Evolutionary conservation across 495 filamentous ascomycete genomes (phyloP), one percentile per base, ranked within the genome.

Genomic region (Aspergillus ostianus): DNA sequence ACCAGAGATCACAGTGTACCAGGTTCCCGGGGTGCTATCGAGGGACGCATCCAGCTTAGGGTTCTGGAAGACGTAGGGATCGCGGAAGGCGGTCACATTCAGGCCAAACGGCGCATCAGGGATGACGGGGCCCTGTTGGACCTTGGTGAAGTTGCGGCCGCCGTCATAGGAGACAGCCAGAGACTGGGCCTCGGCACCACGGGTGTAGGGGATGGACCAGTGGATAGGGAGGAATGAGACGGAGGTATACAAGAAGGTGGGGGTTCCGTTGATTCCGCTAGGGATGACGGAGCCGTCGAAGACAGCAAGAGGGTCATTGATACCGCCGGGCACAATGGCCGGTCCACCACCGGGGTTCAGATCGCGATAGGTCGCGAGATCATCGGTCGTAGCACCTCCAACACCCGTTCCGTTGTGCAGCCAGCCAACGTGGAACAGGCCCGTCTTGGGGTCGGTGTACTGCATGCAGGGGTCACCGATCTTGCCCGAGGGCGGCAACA

Each of bases 271-370:
- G 8, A 67, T 60, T 1, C 65, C 65, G 6, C 44, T 45, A 12
- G 62, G 62, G 45, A 67, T 64, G 48, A 67, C 65, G 0, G 65
- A 62, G 15, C 65, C 65, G 48, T 67, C 65, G 30, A 67, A 67
- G 20, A 65, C 65, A 15, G 62, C 62, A 1, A 67, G 30, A 1
- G 62, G 65, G 41, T 67, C 65, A 23, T 67, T 67, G 17, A 51
- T 59, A 3, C 62, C 65, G 12, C 65, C 65, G 10, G 65, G 58
- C 6, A 56, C 47, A 44, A 67, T 67, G 18, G 55, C 50, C 0
- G 56, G 57, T n/a, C 41, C 46, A 5, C 62, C 65, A 53, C 62
- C 32, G 17, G 58, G 18, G 19, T 58, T 64, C 10, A 63, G 1
- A 29, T 67, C 65, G 2, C n/a, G 48, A 26, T 64, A 67, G 17